Base-by-base conservation (phyloP, 306 rosid species). In the Casuarina equisetifolia region DNA sequence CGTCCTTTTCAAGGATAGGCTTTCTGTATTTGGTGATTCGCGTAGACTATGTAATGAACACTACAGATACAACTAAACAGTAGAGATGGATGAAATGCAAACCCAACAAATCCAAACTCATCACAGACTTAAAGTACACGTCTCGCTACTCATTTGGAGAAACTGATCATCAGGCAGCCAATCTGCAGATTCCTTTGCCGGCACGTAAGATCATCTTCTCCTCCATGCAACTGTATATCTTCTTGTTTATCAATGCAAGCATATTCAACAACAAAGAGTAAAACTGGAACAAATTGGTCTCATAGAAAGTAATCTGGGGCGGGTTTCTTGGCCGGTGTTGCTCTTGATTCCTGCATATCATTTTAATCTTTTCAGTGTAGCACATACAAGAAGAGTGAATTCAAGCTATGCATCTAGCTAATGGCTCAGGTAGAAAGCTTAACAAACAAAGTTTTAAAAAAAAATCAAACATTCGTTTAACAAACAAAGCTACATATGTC, bases 231-330 rank as follows among this genome's bases (percentile, higher is more conserved):
- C 77, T 15, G 77, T 83, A 70, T 71, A 68, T 46, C 81, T 45
- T 57, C 81, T 45, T 57, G 50, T 78, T 78, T 76, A 86, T 76
- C 86, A 75, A 78, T 83, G 83, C 69, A 64, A 85, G 80, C 85
- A 78, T 59, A 32, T 43, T 61, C 44, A 76, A 88, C 71, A 54
- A 62, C 36, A 54, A 35, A 52, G 48, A 39, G 74, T 12, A 43
- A 72, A 73, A 63, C 74, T 76, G 58, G 9, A 74, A 69, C 35
- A 46, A 70, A 64, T 32, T 73, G 44, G 10, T 58, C 55, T 93
- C 84, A 96, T 48, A 96, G 83, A 83, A 96, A 96, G 90, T 93
- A 96, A 81, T 96, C 99, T 2, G 99, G 99, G 8, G 98, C 92
- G n/a, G 99, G 98, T 80, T 85, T 96, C 83, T 91, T 96, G 69